phyloP scores from a whole-genome alignment of 805 yeast species.

The Metschnikowia henanensis region DNA sequence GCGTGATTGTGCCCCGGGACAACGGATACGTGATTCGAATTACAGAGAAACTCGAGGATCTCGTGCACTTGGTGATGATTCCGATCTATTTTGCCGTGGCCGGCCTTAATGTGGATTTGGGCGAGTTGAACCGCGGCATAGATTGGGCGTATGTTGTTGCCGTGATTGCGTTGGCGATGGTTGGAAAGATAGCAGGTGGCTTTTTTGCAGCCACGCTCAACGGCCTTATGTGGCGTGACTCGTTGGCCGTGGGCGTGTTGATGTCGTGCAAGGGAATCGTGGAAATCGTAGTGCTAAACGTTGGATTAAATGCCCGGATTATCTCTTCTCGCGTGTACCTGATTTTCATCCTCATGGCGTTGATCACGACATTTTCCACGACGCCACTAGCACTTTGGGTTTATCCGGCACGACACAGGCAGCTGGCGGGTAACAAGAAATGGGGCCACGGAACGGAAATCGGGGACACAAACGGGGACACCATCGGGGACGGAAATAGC shows the following conservation, averaged over 20 bases:
- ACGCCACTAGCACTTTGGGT: constrained; percentile 66
- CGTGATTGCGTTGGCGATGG: constrained; percentile 62
- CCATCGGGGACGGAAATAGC: too few species aligned
- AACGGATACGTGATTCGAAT: constrained; percentile 68
- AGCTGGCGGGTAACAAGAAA: constrained; percentile 36
- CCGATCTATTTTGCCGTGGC: constrained; percentile 82
- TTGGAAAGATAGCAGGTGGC: constrained; percentile 70
- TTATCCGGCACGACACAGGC: constrained; percentile 65
- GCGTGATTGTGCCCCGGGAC: constrained; percentile 74
- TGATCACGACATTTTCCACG: constrained; percentile 74
- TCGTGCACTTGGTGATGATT: constrained; percentile 67
- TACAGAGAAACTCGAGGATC: constrained; percentile 75
- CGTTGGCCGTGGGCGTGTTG: constrained; percentile 71
- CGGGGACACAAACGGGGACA: too few species aligned
- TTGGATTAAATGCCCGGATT: constrained; percentile 72
- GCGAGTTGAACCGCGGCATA: constrained; percentile 58
- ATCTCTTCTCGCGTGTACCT: constrained; percentile 65
- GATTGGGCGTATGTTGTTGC: constrained; percentile 82
- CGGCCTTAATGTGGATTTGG: constrained; percentile 70
- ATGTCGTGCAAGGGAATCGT: constrained; percentile 92
- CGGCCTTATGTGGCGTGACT: constrained; percentile 71
- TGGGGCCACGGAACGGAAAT: constrained; percentile 26
- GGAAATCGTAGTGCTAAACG: constrained; percentile 74
- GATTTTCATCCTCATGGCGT: constrained; percentile 83
- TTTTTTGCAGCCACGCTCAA: constrained; percentile 58